Conservation (phyloP, 768 basidiomycete genomes). For the Lactifluus volemus region DNA sequence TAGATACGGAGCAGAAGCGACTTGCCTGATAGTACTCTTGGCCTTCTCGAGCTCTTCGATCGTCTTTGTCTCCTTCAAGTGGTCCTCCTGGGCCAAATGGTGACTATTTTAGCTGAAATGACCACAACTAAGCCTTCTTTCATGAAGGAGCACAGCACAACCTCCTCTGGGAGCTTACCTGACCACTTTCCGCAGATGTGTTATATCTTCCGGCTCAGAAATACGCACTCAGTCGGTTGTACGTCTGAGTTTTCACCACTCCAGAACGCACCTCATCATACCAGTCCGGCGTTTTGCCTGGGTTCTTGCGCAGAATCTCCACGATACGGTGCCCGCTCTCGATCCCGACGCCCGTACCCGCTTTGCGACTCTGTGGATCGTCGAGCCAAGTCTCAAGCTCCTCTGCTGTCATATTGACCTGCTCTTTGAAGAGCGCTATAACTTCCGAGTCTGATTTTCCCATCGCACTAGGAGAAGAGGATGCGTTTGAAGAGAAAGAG, state of each 20-base stretch:
- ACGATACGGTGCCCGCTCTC: slow-evolving; percentile 29
- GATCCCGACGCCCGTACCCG: slow-evolving; percentile 28
- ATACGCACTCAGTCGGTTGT: not conserved
- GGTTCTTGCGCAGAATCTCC: slow-evolving; percentile 29
- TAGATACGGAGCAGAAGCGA: too few relatives aligned
- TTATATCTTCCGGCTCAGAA: slow-evolving; percentile 23
- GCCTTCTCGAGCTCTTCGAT: too few relatives aligned
- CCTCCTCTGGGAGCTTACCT: slow-evolving; percentile 6
- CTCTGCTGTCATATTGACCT: slow-evolving; percentile 7
- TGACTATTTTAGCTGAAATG: too few relatives aligned
- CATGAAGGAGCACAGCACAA: not conserved
- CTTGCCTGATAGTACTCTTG: slow-evolving; percentile 28
- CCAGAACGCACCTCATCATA: too few relatives aligned
- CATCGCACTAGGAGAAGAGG: slow-evolving; percentile 13
- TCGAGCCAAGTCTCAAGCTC: slow-evolving; percentile 28
- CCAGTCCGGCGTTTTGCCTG: slow-evolving; percentile 24
- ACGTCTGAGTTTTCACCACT: too few relatives aligned
- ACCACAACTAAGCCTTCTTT: too few relatives aligned
- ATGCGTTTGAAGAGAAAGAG: too few relatives aligned
- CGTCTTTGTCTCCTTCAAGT: too few relatives aligned
- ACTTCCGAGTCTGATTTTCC: slow-evolving; percentile 25
- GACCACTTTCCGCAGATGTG: slow-evolving; percentile 20
- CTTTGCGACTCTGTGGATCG: slow-evolving; percentile 25
- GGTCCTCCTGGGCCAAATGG: too few relatives aligned
- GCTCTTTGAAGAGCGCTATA: slow-evolving; percentile 26